Conservation (phyloP, 2,329 filamentous ascomycete genomes). For the Immersiporthe knoxdaviesiana region DNA sequence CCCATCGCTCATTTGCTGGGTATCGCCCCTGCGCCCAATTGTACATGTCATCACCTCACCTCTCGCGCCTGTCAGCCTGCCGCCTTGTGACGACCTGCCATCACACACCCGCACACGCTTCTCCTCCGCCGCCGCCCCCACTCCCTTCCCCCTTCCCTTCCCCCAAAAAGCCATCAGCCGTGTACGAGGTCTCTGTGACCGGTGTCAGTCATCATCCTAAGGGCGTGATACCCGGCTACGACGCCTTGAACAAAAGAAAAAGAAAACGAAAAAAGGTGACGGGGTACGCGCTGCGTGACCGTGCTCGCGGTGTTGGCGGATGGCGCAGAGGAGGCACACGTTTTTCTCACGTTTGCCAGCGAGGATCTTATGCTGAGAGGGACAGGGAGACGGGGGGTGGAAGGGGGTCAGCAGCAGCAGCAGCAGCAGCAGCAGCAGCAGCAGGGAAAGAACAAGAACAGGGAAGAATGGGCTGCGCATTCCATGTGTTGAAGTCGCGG, state of each 20-base stretch:
- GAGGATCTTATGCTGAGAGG: neutral
- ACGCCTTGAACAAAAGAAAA: neutral
- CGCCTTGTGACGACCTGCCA: constrained; percentile 3
- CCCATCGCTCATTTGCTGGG: constrained; percentile 4
- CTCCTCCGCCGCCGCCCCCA: too few relatives aligned
- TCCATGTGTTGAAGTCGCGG: neutral
- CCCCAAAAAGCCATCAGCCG: neutral
- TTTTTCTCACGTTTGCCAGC: neutral
- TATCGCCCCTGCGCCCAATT: neutral
- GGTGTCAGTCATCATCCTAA: neutral
- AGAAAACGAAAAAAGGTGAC: neutral
- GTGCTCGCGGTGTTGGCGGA: neutral
- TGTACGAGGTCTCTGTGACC: neutral
- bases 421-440: neutral
- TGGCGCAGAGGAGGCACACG: neutral
- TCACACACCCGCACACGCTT: neutral
- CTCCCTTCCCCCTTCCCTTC: neutral
- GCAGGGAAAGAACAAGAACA: neutral
- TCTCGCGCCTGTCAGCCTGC: constrained; percentile 10
- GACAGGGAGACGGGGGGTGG: neutral
- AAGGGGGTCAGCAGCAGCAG: neutral
- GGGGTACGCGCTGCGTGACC: neutral
- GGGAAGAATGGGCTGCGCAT: constrained; percentile 3
- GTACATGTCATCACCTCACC: constrained; percentile 11
- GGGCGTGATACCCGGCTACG: neutral